Base-by-base conservation (phyloP, 2,329 filamentous ascomycete species). In the Bipolaris cookei region DNA sequence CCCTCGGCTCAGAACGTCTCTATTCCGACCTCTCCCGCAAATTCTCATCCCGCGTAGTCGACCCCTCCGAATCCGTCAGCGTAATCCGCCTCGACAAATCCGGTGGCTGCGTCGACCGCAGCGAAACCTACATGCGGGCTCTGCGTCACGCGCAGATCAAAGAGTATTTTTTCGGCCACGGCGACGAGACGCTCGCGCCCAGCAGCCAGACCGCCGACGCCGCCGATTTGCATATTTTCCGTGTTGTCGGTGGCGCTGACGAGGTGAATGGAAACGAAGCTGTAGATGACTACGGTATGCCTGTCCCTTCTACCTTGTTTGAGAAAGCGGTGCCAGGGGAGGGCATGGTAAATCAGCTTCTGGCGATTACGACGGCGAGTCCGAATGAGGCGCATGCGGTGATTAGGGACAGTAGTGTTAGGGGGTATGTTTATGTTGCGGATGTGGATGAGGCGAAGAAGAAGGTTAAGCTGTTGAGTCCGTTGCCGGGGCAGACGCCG, bases 121-220 rank as follows among this genome's bases (percentile, higher is more conserved):
- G 92, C 62, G 85, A 88, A 35, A 73, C 79, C 0, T 96, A 91
- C 74, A 86, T 93, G 82, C 90, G 91, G 68, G 83, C 87, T 14
- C 79, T 86, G 4, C 85, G 90, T 42, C 90, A 96, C 69, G 86
- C 89, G 0, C 85, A 90, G 48, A 92, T 97, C 50, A 89, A 90
- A 64, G 89, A 93, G 67, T 99, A 99, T 77, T 99, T 99, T 80
- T 99, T 97, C 73, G 95, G 95, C 8, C 89, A 90, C 61, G 72
- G 72, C 48, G 68, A 84, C 1, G 88, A 86, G 60, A 85, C 90
- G 56, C 81, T 99, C 2, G 95, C 90, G 43, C 95, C 95, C 0
- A 90, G 93, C 67, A 96, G 92, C 6, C 91, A 96, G 69, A 89
- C 90, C 57, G 86, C 96, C 4, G 88, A 92, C 61, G 95, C 92